Base-by-base conservation (phyloP, 495 filamentous ascomycete genomes). In the Talaromyces proteolyticus region DNA sequence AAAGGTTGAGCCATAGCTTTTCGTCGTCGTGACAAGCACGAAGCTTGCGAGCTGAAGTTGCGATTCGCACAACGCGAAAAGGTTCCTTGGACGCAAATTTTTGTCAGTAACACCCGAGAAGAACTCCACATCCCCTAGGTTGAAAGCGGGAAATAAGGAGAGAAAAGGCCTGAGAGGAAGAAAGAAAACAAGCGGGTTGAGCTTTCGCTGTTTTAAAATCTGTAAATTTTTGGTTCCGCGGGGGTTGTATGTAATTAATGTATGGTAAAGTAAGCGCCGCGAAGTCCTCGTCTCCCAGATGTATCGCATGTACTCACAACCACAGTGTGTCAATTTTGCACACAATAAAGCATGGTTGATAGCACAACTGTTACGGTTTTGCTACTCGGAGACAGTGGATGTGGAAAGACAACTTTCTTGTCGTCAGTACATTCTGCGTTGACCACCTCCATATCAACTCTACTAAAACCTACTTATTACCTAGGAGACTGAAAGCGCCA, bases 371-470 rank as follows among this genome's bases (percentile, higher is more conserved):
- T 92, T 51, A 85, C 76, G 6, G 75, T 96, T 44, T 73, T 96
- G 14, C 73, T 96, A 0, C 71, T 96, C 4, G 91, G 91, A 50
- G 90, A 96, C 60, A 65, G 80, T 42, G 79, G 77, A 57, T 87
- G 88, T 57, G 91, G 91, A 23, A 96, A 95, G 65, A 86, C 88
- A 10, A 91, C 86, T 12, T 93, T 96, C 60, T 64, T 96, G 60
- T 91, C 89, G 90, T 94, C 67, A 66, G 88, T 83, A 50, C 34
- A 45, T 18, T 17, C 41, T 22, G 11, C 21, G 23, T 42, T 1
- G 18, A 12, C 22, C 26, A 29, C 16, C 26, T 48, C 17, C 46
- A 36, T 3, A 2, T 37, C 6, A 34, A 70, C 65, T 26, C 56
- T 22, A n/a, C 11, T 43, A 14, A 41, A 24, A n/a, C n/a, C n/a